Conservation (phyloP, 1,284 basidiomycete species). For the Schizophyllum amplum region DNA sequence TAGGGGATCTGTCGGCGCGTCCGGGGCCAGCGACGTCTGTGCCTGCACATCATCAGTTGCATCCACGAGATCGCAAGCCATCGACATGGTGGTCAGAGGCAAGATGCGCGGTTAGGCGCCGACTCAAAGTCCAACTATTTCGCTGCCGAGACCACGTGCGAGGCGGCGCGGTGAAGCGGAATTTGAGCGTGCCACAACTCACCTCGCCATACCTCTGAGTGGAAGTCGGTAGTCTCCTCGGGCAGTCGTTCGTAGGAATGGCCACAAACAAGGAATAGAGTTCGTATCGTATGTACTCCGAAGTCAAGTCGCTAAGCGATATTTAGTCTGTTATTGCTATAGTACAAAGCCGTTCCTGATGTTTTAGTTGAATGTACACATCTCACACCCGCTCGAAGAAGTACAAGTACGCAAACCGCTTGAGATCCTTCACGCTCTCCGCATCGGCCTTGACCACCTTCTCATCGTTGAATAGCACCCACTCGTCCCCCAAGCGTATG, state of each 20-base stretch:
- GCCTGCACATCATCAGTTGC: neutral
- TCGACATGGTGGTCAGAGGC: neutral
- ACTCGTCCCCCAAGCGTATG: conserved; percentile 52
- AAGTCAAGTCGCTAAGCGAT: no score
- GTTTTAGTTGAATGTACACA: no score
- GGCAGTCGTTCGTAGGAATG: no score
- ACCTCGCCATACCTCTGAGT: no score
- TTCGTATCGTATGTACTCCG: no score
- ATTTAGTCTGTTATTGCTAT: no score
- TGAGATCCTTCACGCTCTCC: conserved; percentile 66
- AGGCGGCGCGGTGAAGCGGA: neutral
- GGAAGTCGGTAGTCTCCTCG: no score
- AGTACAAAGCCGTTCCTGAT: no score
- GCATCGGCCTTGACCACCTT: conserved; percentile 85
- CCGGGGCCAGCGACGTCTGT: neutral
- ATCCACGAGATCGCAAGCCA: neutral
- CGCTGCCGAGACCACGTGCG: neutral
- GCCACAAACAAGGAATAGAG: no score
- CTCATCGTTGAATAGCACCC: conserved; percentile 94
- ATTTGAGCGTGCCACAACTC: no score
- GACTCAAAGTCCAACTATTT: neutral
- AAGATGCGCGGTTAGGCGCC: neutral
- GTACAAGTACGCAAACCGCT: conserved; percentile 83
- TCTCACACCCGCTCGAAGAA: conserved; percentile 58
- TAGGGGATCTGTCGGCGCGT: neutral